A percentile compares a stretch with the other conserved stretches of the same genome.
Conservation (phyloP, 2,329 filamentous ascomycete species). For the Aspergillus ruber region DNA sequence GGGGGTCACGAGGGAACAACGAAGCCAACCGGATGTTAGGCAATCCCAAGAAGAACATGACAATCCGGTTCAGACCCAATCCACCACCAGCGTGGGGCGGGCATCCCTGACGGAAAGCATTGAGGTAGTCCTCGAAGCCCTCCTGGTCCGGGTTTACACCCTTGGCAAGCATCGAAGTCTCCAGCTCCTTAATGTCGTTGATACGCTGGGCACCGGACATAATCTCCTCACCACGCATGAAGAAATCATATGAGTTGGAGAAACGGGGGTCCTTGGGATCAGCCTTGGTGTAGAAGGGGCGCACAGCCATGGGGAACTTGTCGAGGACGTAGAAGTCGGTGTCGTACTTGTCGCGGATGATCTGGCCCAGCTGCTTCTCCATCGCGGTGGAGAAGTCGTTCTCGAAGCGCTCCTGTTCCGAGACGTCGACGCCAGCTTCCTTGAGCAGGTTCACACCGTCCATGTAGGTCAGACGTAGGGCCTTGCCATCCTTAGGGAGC, state of each 20-base stretch:
- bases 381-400: conserved; percentile 44
- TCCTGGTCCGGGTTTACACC: conserved; percentile 54
- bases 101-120: conserved; percentile 59
- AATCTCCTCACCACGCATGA: conserved; percentile 65
- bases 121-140: conserved; percentile 58
- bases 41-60: conserved; percentile 60
- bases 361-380: conserved; percentile 67
- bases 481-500: conserved; percentile 44
- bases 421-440: conserved; percentile 45
- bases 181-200: conserved; percentile 54
- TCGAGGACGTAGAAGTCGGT: conserved; percentile 97
- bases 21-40: conserved; percentile 58
- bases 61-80: conserved; percentile 60
- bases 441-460: conserved; percentile 43
- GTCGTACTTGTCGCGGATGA: conserved; percentile 81
- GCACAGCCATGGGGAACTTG: conserved; percentile 83
- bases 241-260: conserved; percentile 64
- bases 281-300: conserved; percentile 88
- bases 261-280: conserved; percentile 61
- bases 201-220: conserved; percentile 63
- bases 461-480: conserved; percentile 45
- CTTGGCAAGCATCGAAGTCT: conserved; percentile 53
- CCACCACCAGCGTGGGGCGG: conserved; percentile 60
- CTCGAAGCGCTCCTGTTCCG: conserved; percentile 43
- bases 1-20: conserved; percentile 59